phyloP scores from a whole-genome alignment of 2,329 filamentous ascomycete species.

The Neocucurbitaria cava region DNA sequence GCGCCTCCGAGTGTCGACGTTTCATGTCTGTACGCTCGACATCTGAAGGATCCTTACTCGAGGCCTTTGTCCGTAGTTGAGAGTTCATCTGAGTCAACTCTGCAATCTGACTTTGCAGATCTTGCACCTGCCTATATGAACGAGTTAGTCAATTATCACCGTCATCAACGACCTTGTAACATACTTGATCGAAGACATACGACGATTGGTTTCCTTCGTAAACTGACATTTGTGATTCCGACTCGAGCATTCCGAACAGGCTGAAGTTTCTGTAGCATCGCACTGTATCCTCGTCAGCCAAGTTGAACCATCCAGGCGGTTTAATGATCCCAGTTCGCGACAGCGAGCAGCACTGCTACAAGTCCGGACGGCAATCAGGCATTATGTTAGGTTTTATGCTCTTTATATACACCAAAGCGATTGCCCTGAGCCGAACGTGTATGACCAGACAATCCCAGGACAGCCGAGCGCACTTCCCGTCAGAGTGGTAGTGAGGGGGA shows the following conservation, averaged over 20 bases:
- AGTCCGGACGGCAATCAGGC: background rate
- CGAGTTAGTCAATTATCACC: conserved; percentile 9
- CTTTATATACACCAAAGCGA: background rate
- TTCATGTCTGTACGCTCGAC: conserved; percentile 44
- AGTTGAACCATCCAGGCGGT: background rate
- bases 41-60: conserved; percentile 57
- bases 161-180: conserved; percentile 27
- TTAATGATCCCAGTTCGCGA: background rate
- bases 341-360: background rate
- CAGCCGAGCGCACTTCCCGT: background rate
- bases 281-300: conserved; percentile 62
- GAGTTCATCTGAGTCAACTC: conserved; percentile 80
- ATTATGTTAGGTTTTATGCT: background rate
- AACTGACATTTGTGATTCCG: conserved; percentile 98
- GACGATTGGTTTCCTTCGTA: conserved; percentile 96
- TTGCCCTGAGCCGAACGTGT: background rate
- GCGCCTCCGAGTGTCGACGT: conserved; percentile 55
- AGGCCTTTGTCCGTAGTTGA: conserved; percentile 71
- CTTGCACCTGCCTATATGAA: conserved; percentile 79
- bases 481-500: background rate
- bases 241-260: conserved; percentile 96
- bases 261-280: conserved; percentile 94
- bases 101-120: conserved; percentile 89
- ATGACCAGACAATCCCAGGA: background rate
- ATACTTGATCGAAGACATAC: conserved; percentile 98